These are phyloP conservation scores for Phytophthora citrophthora DNA, from an alignment of 352 stramenopile genomes.

Conservation along the genomic window DNA sequence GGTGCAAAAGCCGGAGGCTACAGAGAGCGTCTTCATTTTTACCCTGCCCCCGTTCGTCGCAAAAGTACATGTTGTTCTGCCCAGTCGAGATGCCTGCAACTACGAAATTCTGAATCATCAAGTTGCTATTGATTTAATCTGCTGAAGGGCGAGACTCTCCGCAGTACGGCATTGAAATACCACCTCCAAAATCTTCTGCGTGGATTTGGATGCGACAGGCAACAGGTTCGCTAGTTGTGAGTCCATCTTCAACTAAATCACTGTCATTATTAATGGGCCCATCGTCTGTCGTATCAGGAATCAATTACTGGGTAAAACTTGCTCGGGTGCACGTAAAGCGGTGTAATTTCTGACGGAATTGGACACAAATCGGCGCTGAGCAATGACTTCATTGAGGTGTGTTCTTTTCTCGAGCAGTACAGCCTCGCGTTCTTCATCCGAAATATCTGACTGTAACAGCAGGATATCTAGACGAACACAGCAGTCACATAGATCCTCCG, in stretches of 20 bases:
- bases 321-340: too few species aligned
- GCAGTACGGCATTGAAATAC: constrained; percentile 15
- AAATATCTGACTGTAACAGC: too few species aligned
- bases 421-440: too few species aligned
- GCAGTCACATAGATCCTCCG: too few species aligned
- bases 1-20: constrained; percentile 5
- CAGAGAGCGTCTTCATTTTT: background rate
- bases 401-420: background rate
- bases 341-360: background rate
- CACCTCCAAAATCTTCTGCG: background rate
- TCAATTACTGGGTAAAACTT: too few species aligned
- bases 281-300: too few species aligned
- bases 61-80: constrained; percentile 8
- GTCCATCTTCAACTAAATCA: too few species aligned
- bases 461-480: too few species aligned
- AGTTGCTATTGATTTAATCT: constrained; percentile 19
- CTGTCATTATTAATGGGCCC: too few species aligned
- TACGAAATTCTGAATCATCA: constrained; percentile 19
- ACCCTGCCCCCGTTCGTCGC: constrained; percentile 2
- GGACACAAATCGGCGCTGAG: background rate
- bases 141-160: constrained; percentile 11
- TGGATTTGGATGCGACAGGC: constrained; percentile 5
- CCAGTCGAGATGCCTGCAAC: background rate
- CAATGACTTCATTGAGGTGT: background rate
- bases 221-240: too few species aligned